Evolutionary conservation across 2,329 filamentous ascomycete species (phyloP).

Genomic region (Zasmidium cellare): DNA sequence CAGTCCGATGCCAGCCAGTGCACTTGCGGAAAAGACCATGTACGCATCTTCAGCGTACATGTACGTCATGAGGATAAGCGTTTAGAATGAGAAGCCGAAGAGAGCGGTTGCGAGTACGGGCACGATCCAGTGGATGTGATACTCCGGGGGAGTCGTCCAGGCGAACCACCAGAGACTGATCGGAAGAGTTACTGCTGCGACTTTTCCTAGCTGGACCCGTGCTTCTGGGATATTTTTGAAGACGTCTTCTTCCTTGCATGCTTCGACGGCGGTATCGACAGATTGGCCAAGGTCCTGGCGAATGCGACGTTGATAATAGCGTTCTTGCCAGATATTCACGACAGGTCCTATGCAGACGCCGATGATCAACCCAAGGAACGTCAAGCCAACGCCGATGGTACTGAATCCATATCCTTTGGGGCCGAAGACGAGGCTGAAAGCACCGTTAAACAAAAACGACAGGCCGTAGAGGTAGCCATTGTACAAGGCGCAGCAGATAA

Average conservation of each 20-base stretch:
- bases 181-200: conserved; percentile 44
- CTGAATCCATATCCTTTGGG: conserved; percentile 38
- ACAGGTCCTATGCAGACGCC: conserved; percentile 47
- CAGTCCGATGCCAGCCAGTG: conserved; percentile 42
- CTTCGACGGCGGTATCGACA: not conserved
- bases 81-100: conserved; percentile 55
- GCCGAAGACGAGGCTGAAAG: conserved; percentile 53
- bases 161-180: conserved; percentile 43
- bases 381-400: conserved; percentile 19
- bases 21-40: conserved; percentile 44
- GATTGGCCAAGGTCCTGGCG: conserved; percentile 6
- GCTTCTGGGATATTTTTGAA: conserved; percentile 43
- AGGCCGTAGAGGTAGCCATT: conserved; percentile 53
- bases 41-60: conserved; percentile 53
- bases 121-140: conserved; percentile 36
- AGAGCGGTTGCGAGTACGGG: conserved; percentile 50
- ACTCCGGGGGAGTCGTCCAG: conserved; percentile 38
- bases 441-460: conserved; percentile 52
- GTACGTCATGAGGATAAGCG: conserved; percentile 52
- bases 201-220: conserved; percentile 45
- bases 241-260: conserved; percentile 30
- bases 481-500: conserved; percentile 49
- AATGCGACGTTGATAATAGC: conserved; percentile 42
- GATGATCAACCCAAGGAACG: conserved; percentile 36
- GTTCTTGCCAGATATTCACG: conserved; percentile 48